Conservation (phyloP, 2,329 filamentous ascomycete genomes). For the Calonectria crousiana region DNA sequence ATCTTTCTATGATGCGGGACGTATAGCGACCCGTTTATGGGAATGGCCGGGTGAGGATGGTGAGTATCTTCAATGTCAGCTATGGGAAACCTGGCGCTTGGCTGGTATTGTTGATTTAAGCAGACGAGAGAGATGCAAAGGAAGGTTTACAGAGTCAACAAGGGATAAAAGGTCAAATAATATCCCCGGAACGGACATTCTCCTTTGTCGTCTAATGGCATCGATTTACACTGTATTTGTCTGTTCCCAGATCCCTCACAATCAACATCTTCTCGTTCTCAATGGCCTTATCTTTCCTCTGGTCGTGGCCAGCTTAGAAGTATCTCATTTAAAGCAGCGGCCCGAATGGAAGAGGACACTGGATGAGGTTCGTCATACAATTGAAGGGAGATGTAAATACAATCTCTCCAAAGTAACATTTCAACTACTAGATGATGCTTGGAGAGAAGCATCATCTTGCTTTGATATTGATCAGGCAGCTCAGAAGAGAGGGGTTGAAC, state of each 20-base stretch:
- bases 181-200: background rate
- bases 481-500: background rate
- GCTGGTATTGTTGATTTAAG: background rate
- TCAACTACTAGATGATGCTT: background rate
- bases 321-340: background rate
- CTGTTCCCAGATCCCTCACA: background rate
- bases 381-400: background rate
- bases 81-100: background rate
- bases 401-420: background rate
- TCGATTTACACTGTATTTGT: background rate
- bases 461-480: background rate
- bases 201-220: background rate
- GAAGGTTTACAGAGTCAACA: background rate
- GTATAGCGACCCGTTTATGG: background rate
- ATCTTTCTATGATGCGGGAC: background rate
- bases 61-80: background rate
- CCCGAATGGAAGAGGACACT: background rate
- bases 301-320: background rate
- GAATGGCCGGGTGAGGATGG: background rate
- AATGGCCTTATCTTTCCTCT: background rate
- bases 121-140: background rate
- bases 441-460: background rate
- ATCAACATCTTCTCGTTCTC: background rate
- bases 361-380: background rate
- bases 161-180: background rate